These are phyloP conservation scores for Fagopyrum tataricum DNA, from an alignment of 148 eudicot species.

Conservation along the genomic window DNA sequence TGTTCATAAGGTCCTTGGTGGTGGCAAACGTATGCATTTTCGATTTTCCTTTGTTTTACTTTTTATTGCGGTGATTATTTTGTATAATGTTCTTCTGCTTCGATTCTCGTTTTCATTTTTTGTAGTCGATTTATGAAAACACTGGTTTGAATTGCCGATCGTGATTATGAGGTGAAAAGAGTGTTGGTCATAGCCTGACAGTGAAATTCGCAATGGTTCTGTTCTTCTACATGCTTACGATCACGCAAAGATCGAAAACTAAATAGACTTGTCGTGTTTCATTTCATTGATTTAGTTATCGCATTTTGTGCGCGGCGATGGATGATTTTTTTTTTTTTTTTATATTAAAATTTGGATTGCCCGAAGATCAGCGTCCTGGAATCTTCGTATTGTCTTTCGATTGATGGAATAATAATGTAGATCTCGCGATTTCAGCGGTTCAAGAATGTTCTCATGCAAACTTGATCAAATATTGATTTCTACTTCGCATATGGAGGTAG, in stretches of 20 bases:
- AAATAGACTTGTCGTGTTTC: not conserved
- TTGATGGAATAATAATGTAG: not conserved
- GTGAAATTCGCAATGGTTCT: not conserved
- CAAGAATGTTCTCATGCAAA: not conserved
- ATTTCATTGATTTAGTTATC: not conserved
- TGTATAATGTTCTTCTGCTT: not conserved
- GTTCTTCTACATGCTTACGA: not conserved
- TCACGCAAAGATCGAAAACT: not conserved
- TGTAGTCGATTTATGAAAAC: not conserved
- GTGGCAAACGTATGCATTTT: conserved; percentile 56
- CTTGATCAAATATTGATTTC: too few relatives aligned
- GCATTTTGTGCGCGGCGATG: not conserved
- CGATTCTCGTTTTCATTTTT: not conserved
- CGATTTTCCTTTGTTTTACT: not conserved
- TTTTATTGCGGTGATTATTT: not conserved
- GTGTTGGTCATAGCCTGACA: not conserved
- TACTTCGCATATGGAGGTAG: too few relatives aligned
- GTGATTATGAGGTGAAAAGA: not conserved
- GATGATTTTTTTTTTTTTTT: not conserved
- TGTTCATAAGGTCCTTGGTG: conserved; percentile 71
- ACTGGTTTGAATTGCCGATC: not conserved
- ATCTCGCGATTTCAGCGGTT: not conserved
- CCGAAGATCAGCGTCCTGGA: not conserved
- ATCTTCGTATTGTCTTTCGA: not conserved
- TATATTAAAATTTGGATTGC: not conserved